Conservation (phyloP, 2,329 filamentous ascomycete species). For the Ophiostoma tasmaniense region DNA sequence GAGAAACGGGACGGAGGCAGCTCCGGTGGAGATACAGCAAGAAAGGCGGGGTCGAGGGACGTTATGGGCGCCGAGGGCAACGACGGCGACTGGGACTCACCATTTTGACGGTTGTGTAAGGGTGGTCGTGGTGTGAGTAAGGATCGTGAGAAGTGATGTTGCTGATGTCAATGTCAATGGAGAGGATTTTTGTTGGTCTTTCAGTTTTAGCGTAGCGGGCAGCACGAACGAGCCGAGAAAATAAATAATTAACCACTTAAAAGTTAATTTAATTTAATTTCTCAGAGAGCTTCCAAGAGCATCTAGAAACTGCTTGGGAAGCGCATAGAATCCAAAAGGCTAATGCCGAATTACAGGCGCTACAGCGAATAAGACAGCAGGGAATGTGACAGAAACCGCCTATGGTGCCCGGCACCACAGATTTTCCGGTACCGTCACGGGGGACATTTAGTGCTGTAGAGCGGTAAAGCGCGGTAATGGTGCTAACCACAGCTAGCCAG, state of each 20-base stretch:
- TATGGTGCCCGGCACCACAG: background rate
- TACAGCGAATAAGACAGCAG: background rate
- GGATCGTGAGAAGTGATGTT: background rate
- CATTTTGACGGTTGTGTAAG: constrained; percentile 21
- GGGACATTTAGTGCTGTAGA: background rate
- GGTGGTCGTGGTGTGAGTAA: constrained; percentile 6
- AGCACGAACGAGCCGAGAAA: constrained; percentile 14
- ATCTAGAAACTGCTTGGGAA: constrained; percentile 26
- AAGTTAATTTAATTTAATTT: background rate
- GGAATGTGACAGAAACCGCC: background rate
- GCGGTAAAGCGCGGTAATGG: background rate
- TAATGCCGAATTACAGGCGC: background rate
- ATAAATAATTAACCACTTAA: background rate
- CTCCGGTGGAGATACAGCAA: background rate
- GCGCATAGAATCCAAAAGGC: no score
- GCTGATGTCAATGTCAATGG: background rate
- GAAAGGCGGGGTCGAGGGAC: background rate
- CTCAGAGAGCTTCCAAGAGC: constrained; percentile 27
- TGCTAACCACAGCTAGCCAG: background rate
- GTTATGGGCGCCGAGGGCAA: no score
- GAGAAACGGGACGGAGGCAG: background rate
- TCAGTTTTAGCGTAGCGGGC: constrained; percentile 20
- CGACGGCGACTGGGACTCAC: constrained; percentile 17
- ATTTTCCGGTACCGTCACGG: constrained; percentile 4
- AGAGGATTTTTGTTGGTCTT: constrained; percentile 8